A percentile compares a stretch with the other conserved stretches of the same genome.
Conservation (phyloP, 768 basidiomycete species). For the Dioszegia crocea region DNA sequence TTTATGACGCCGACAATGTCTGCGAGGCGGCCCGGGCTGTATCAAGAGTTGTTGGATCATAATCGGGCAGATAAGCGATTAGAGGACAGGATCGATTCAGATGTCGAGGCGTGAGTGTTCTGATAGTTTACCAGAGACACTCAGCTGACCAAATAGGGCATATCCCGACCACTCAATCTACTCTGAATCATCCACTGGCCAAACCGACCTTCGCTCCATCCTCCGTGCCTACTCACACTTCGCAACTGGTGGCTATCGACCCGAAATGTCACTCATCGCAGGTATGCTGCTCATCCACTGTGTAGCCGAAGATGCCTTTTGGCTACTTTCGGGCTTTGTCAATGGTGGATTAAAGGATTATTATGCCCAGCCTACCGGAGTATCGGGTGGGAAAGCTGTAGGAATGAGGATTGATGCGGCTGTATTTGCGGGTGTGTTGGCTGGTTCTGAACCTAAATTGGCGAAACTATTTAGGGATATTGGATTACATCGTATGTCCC, state of each 20-base stretch:
- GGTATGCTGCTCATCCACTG: slow-evolving; percentile 42
- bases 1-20: slow-evolving; percentile 32
- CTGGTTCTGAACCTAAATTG: slow-evolving; percentile 34
- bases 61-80: slow-evolving; percentile 31
- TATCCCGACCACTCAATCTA: slow-evolving; percentile 41
- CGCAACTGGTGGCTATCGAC: slow-evolving; percentile 26
- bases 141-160: slow-evolving; percentile 22
- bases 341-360: slow-evolving; percentile 35
- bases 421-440: slow-evolving; percentile 31
- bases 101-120: slow-evolving; percentile 29
- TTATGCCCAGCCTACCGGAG: slow-evolving; percentile 7
- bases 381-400: slow-evolving; percentile 10
- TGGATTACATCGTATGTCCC: slow-evolving; percentile 31
- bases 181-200: slow-evolving; percentile 27
- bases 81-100: slow-evolving; percentile 33
- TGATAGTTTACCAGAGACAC: background rate
- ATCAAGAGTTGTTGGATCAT: slow-evolving; percentile 38
- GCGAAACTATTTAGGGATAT: slow-evolving; percentile 27
- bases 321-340: slow-evolving; percentile 39
- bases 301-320: slow-evolving; percentile 45
- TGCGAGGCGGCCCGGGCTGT: slow-evolving; percentile 32
- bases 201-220: slow-evolving; percentile 32
- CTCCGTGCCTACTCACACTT: slow-evolving; percentile 38
- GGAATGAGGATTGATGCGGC: slow-evolving; percentile 30
- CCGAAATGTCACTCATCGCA: slow-evolving; percentile 37